phyloP scores from a whole-genome alignment of 768 basidiomycete genomes.

The Cystofilobasidium capitatum region DNA sequence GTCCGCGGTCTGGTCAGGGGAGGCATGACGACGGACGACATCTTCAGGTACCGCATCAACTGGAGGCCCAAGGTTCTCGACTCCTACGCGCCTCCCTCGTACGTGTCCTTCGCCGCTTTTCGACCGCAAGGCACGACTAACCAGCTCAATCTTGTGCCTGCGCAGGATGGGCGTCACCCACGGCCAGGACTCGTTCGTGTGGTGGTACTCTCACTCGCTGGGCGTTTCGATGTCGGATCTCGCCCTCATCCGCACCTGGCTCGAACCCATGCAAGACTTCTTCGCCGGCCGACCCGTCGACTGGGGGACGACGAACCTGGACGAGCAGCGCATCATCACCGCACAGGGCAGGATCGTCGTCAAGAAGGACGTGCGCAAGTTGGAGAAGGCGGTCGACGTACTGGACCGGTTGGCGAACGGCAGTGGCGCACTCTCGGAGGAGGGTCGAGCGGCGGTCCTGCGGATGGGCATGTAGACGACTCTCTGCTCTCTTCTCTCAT shows the following conservation, averaged over 20 bases:
- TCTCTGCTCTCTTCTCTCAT: no score
- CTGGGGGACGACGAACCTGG: neutral
- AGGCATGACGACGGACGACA: neutral
- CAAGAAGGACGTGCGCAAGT: neutral
- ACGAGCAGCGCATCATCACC: neutral
- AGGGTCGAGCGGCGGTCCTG: neutral
- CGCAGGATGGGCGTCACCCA: constrained; percentile 9
- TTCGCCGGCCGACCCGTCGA: neutral
- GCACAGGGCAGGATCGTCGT: neutral
- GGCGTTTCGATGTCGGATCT: neutral
- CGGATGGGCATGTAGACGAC: neutral
- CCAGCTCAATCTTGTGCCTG: neutral
- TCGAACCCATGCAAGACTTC: constrained; percentile 4
- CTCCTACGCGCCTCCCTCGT: constrained; percentile 10
- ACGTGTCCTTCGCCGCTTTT: neutral
- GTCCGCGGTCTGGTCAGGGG: constrained; percentile 3
- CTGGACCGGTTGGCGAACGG: neutral
- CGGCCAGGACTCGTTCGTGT: constrained; percentile 4
- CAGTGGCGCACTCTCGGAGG: neutral
- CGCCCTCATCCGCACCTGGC: neutral
- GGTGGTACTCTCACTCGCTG: constrained; percentile 8
- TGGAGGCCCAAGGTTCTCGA: constrained; percentile 6
- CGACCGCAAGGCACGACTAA: neutral
- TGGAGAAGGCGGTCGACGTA: neutral
- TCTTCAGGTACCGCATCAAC: constrained; percentile 16